Base-by-base conservation (phyloP, 1,284 basidiomycete species). In the Ustilago shanxiensis region DNA sequence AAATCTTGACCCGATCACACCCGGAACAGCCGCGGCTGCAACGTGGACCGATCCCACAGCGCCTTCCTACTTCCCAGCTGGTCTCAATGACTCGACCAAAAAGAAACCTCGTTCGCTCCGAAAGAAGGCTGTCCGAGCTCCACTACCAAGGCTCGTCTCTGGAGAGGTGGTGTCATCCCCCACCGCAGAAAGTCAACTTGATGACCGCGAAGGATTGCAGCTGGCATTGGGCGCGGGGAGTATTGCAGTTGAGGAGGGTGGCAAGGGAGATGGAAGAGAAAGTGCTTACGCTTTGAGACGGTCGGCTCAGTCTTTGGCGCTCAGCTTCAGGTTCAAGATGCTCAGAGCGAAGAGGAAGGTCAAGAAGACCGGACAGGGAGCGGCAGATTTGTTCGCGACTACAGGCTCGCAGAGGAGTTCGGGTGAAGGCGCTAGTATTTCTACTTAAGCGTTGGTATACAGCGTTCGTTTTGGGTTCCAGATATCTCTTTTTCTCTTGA, bases 41-140 rank as follows among this genome's bases (percentile, higher is more conserved):
- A 78, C 76, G 2, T 78, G 76, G 76, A 71, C 65, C 9, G 76
- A 78, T 24, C 67, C 76, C n/a, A 53, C 67, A 3, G 64, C 76
- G 18, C 72, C 72, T 3, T 65, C 55, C 47, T 78, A 74, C 51
- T 77, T 77, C 33, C 66, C 75, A 8, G 63, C 75, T 1, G 65
- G 63, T 10, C 65, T 77, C 10, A 49, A 22, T 22, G 22, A 20
- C 16, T 54, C 55, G 10, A 45, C 26, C 44, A 72, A 53, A n/a
- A 54, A 35, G 20, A 63, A 58, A 31, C 7, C 41, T 1, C 45
- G 57, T 11, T 58, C 60, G 5, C 22, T 64, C 28, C 57, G 65
- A n/a, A 76, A 64, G 60, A 71, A 72, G 39, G 39, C 62, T 18
- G 29, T 39, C 3, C 57, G 68, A 2, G 65, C 68, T 13, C 68